A percentile compares a stretch with the other conserved stretches of the same genome.
These are phyloP conservation scores for Cercospora beticola DNA, from an alignment of 2,329 filamentous ascomycete genomes.

Conservation along the genomic window DNA sequence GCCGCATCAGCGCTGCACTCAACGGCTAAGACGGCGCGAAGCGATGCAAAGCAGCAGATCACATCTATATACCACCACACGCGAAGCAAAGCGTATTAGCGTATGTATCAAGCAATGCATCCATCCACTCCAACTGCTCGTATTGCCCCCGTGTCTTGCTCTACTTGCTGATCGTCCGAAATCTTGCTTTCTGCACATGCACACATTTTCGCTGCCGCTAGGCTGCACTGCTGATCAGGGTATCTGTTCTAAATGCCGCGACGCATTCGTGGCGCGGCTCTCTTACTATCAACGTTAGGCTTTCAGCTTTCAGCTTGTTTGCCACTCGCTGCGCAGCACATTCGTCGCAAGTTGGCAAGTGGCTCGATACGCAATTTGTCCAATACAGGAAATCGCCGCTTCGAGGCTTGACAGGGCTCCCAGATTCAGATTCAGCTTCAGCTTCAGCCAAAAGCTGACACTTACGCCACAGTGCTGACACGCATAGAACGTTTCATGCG, in stretches of 20 bases:
- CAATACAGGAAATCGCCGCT: neutral
- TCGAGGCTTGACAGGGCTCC: neutral
- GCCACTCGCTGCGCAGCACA: neutral
- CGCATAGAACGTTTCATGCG: neutral
- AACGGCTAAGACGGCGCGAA: conserved; percentile 5
- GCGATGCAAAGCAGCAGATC: neutral
- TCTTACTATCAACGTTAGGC: neutral
- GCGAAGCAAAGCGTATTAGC: conserved; percentile 3
- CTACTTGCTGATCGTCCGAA: neutral
- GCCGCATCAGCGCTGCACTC: conserved; percentile 69
- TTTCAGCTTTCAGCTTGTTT: neutral
- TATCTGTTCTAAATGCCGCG: neutral
- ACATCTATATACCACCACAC: neutral
- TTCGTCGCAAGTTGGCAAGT: neutral
- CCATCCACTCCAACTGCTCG: neutral
- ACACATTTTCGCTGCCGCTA: neutral
- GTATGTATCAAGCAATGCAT: conserved; percentile 15
- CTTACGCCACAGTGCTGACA: neutral
- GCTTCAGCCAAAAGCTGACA: neutral
- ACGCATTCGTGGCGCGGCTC: neutral
- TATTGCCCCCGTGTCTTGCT: neutral
- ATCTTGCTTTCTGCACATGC: neutral
- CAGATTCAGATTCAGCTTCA: neutral
- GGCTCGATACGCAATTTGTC: neutral
- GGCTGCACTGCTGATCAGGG: neutral